Conservation (phyloP, 257 asterid species). For the Ophiorrhiza pumila region DNA sequence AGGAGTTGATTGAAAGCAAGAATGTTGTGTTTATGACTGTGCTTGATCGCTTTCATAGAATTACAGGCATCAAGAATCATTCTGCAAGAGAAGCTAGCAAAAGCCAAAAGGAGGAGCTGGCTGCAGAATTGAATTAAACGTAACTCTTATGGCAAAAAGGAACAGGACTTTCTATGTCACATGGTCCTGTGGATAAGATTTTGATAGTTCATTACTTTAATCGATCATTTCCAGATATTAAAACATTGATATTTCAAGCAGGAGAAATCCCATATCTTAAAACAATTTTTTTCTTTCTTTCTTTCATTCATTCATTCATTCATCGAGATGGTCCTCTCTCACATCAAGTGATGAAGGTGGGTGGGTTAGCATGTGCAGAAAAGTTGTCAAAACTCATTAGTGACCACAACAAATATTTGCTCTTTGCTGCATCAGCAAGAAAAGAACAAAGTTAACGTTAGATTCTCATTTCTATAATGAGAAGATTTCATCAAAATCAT, state of each 20-base stretch:
- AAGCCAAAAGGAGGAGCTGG: no score
- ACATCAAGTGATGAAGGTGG: conserved; percentile 12
- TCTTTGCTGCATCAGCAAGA: conserved; percentile 19
- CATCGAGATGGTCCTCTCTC: neutral
- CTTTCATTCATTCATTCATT: neutral
- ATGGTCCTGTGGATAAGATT: conserved; percentile 9
- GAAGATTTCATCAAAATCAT: conserved; percentile 6
- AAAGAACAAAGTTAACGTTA: conserved; percentile 1
- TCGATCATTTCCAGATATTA: conserved; percentile 5
- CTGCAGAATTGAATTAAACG: neutral
- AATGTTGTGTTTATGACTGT: neutral
- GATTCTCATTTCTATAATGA: neutral
- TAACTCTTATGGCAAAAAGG: neutral
- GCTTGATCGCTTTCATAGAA: neutral
- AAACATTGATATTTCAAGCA: conserved; percentile 2
- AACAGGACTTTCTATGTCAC: conserved; percentile 5
- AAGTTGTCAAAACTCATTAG: conserved; percentile 7
- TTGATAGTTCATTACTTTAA: neutral
- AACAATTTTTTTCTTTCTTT: neutral
- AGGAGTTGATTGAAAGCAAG: neutral
- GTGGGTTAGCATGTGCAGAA: conserved; percentile 5
- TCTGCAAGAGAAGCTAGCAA: neutral
- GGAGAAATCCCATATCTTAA: neutral
- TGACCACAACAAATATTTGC: conserved; percentile 2
- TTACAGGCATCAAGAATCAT: neutral